Conservation (phyloP, 306 rosid genomes). For the Arachis hypogaea region DNA sequence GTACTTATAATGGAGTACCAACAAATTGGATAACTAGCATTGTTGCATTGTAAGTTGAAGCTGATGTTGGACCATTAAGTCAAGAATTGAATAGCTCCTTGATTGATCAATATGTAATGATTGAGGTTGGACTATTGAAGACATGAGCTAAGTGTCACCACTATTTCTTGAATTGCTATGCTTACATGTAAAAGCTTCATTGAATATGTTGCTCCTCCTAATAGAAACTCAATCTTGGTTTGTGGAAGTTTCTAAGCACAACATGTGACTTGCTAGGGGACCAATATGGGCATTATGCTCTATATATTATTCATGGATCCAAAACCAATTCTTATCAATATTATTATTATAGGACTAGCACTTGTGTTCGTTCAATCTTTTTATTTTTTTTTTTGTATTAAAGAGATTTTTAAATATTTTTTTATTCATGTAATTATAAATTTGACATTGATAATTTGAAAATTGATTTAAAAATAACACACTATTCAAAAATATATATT, state of each 20-base stretch:
- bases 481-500: too few relatives aligned
- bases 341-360: conserved; percentile 30
- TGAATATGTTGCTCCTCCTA: conserved; percentile 7
- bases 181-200: conserved; percentile 20
- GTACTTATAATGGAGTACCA: neutral
- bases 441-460: too few relatives aligned
- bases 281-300: conserved; percentile 54
- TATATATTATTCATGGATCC: conserved; percentile 46
- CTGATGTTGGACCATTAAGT: conserved; percentile 17
- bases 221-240: conserved; percentile 36
- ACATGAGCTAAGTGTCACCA: conserved; percentile 6
- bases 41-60: conserved; percentile 12
- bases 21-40: conserved; percentile 14
- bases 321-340: conserved; percentile 40
- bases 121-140: conserved; percentile 21
- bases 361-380: too few relatives aligned
- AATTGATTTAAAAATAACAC: too few relatives aligned
- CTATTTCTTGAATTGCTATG: conserved; percentile 32
- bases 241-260: conserved; percentile 40
- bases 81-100: neutral
- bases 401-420: too few relatives aligned
- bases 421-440: too few relatives aligned
- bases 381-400: too few relatives aligned
- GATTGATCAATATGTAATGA: conserved; percentile 22
- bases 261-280: conserved; percentile 58